phyloP scores from a whole-genome alignment of 495 filamentous ascomycete species.

The Amphirosellinia nigrospora region DNA sequence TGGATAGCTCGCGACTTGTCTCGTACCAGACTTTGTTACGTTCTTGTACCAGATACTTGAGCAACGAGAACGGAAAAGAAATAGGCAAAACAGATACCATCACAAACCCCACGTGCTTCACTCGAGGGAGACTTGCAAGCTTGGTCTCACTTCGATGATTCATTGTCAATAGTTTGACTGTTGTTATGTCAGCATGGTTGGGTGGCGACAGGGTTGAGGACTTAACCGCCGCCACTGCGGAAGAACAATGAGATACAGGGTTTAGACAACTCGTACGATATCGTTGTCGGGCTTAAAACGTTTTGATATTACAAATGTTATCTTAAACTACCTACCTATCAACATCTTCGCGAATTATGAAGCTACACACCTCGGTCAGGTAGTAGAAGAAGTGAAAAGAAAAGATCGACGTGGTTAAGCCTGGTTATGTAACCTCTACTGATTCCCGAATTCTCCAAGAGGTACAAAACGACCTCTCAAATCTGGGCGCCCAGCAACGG shows the following conservation, averaged over 20 bases:
- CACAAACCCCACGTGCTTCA: constrained; percentile 16
- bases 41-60: constrained; percentile 18
- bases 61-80: neutral
- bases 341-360: too few species aligned
- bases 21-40: constrained; percentile 12
- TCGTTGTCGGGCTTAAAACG: neutral
- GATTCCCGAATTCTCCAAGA: constrained; percentile 55
- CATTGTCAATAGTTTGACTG: neutral
- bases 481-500: constrained; percentile 57
- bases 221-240: neutral
- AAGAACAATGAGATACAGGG: neutral
- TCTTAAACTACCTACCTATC: neutral
- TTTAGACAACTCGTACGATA: neutral
- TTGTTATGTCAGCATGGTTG: neutral
- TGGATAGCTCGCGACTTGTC: neutral
- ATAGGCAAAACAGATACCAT: neutral
- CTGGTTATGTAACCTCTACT: constrained; percentile 54
- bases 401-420: constrained; percentile 30
- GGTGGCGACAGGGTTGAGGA: neutral
- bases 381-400: neutral
- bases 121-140: neutral
- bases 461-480: constrained; percentile 54
- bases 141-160: neutral
- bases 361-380: neutral
- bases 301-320: constrained; percentile 15